Evolutionary conservation across 148 eudicot species (phyloP), one percentile per base, ranked within the genome.

Genomic region (Talinum fruticosum): DNA sequence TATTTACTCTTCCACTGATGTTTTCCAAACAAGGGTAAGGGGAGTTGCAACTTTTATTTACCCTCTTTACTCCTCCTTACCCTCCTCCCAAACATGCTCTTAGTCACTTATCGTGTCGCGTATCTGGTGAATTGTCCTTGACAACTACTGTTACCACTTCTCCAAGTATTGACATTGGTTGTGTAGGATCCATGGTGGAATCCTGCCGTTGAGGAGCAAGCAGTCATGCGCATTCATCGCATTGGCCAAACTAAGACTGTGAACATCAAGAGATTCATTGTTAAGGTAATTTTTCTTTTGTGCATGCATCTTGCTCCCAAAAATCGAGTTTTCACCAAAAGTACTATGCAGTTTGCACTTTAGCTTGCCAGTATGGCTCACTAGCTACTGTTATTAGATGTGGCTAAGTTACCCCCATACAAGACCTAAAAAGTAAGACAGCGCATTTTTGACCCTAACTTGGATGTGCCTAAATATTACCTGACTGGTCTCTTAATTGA

Each of bases 141-240:
- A 15, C n/a, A 18, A 3, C 21, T 0, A 69, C n/a, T 12, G 33
- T 71, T 71, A 7, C 57, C 57, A 24, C 57, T 62, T 68, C 7
- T 18, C 14, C 32, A 18, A 49, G 30, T 8, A 32, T 21, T 0
- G 32, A 3, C 15, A 78, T 79, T 86, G 67, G 16, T 75, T 19
- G 36, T 83, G 69, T 84, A 96, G 99, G 99, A 96, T 89, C 99
- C 99, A 23, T 96, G 97, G 99, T 96, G 99, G 99, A 96, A 96
- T 85, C 99, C 99, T 26, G 99, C 99, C 72, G 99, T 96, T 2
- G 99, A 96, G 87, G 99, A 96, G 77, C 99, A 96, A 88, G 97
- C 99, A 69, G 99, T 96, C 66, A 96, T 96, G 99, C 97, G 97
- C 30, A 93, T 96, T 75, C 99, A 96, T 81, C 97, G 99, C 73